Evolutionary conservation across 345 rosid genomes (phyloP).

Genomic region (Gossypium mustelinum): DNA sequence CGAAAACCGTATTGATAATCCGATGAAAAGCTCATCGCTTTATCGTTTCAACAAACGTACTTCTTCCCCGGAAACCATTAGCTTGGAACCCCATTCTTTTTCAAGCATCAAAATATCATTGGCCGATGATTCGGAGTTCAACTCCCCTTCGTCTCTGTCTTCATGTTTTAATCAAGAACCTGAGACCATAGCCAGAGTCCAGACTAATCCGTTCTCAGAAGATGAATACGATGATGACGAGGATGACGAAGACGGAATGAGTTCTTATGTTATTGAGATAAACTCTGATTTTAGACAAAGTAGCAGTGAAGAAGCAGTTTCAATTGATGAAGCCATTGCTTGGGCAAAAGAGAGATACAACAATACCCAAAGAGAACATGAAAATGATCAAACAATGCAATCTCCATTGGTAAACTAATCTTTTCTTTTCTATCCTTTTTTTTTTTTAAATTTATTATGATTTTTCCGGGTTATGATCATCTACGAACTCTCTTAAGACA

Average conservation of each 20-base stretch:
- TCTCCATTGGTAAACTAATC: constrained; percentile 22
- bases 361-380: constrained; percentile 17
- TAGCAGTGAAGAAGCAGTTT: constrained; percentile 45
- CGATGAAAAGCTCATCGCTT: constrained; percentile 29
- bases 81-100: constrained; percentile 23
- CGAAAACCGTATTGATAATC: constrained; percentile 19
- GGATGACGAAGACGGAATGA: constrained; percentile 57
- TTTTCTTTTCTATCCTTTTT: background rate
- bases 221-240: constrained; percentile 40
- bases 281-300: constrained; percentile 49
- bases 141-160: constrained; percentile 64
- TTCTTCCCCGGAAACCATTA: constrained; percentile 61
- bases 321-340: constrained; percentile 59
- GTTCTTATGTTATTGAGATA: constrained; percentile 85
- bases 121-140: constrained; percentile 55
- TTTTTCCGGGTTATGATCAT: too few relatives aligned
- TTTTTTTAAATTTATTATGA: too few relatives aligned
- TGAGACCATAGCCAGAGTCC: constrained; percentile 13
- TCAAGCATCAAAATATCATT: constrained; percentile 34
- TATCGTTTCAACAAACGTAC: constrained; percentile 33
- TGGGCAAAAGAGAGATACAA: constrained; percentile 24
- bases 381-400: constrained; percentile 16
- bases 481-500: too few relatives aligned
- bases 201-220: constrained; percentile 13
- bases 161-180: constrained; percentile 52